Percentiles rank a stretch among this genome's conserved stretches.
Conservation (phyloP, 768 basidiomycete species). For the Suillus placidus region DNA sequence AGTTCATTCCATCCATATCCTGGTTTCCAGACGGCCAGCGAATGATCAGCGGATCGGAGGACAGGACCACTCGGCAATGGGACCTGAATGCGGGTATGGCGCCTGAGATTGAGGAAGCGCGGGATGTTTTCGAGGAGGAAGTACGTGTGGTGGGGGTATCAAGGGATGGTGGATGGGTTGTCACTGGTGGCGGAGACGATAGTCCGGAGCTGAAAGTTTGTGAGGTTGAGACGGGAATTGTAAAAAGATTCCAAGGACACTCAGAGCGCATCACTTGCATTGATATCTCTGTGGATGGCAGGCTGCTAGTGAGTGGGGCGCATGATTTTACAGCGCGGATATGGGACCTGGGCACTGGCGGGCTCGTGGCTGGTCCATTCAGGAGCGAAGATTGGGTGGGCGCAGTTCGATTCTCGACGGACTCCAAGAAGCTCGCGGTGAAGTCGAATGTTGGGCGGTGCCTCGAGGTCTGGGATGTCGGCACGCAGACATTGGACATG, state of each 20-base stretch:
- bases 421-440: background rate
- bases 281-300: background rate
- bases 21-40: no score
- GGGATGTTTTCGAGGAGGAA: background rate
- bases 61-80: no score
- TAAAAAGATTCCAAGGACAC: background rate
- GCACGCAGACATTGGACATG: background rate
- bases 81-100: no score
- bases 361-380: background rate
- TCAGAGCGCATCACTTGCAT: fast-evolving
- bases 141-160: background rate
- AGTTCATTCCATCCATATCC: no score
- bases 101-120: no score
- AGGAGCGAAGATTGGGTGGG: background rate
- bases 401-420: background rate
- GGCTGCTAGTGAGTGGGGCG: background rate
- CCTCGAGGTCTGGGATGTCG: background rate
- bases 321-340: background rate
- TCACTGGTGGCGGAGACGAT: background rate
- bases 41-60: no score
- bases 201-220: background rate
- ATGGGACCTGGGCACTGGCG: background rate
- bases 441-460: no score
- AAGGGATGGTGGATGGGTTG: background rate
- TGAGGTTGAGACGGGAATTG: background rate